These are phyloP conservation scores for Boletellus sp. DNA, from an alignment of 1,284 basidiomycete genomes.

Conservation along the genomic window DNA sequence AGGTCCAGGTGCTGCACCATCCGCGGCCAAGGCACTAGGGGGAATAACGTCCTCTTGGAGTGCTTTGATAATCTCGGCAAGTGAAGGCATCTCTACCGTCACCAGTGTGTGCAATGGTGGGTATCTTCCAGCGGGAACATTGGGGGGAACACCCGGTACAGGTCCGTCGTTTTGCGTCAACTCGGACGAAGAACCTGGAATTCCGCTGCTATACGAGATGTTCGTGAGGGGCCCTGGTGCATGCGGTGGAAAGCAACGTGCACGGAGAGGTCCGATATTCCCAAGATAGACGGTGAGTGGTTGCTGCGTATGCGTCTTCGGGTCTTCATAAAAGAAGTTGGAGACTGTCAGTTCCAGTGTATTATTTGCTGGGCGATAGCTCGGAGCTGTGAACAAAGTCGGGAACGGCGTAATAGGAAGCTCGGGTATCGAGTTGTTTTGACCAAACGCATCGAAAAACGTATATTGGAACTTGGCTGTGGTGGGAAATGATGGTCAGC, in stretches of 20 bases:
- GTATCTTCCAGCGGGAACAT: slow-evolving; percentile 40
- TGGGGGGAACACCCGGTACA: slow-evolving; percentile 30
- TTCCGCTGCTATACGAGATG: slow-evolving; percentile 49
- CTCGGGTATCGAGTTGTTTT: slow-evolving; percentile 70
- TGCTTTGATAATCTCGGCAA: slow-evolving; percentile 68
- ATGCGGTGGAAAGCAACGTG: slow-evolving; percentile 67
- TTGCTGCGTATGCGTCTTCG: slow-evolving; percentile 57
- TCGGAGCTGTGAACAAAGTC: slow-evolving; percentile 76
- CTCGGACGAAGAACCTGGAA: slow-evolving; percentile 33
- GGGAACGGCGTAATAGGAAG: slow-evolving; percentile 87
- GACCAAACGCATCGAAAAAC: slow-evolving; percentile 87
- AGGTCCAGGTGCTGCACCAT: slow-evolving; percentile 35
- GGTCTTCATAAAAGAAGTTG: slow-evolving; percentile 77
- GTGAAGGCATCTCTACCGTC: slow-evolving; percentile 72
- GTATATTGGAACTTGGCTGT: slow-evolving; percentile 89
- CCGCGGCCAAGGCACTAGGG: slow-evolving; percentile 31
- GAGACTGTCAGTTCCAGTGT: slow-evolving; percentile 80
- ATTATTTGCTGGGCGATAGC: slow-evolving; percentile 68
- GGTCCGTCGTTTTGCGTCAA: slow-evolving; percentile 30
- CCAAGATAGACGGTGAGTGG: slow-evolving; percentile 88
- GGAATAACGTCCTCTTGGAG: slow-evolving; percentile 64
- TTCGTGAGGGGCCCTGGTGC: slow-evolving; percentile 61
- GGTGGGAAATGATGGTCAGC: slow-evolving; percentile 21
- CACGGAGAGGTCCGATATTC: slow-evolving; percentile 76
- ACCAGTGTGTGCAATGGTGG: slow-evolving; percentile 68